phyloP scores from a whole-genome alignment of 768 basidiomycete genomes.

The Psilocybe cubensis region DNA sequence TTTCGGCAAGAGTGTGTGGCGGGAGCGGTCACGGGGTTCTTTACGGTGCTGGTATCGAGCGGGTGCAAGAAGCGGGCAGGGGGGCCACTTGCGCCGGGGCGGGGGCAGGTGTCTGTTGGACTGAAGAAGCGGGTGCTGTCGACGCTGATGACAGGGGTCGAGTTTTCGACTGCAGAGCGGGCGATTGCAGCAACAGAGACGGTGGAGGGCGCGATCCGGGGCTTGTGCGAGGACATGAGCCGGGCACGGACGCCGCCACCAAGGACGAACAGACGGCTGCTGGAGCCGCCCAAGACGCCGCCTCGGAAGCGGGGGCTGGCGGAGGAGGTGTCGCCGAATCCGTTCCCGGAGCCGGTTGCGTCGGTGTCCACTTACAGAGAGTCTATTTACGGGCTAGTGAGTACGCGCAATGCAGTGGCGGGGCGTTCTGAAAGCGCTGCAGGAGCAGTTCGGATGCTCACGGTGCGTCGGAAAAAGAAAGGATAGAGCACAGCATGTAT shows the following conservation, averaged over 20 bases:
- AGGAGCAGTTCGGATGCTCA: constrained; percentile 54
- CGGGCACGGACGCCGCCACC: background rate
- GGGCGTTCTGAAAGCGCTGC: too few relatives aligned
- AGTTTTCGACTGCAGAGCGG: constrained; percentile 72
- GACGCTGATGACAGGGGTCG: constrained; percentile 72
- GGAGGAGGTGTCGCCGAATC: constrained; percentile 63
- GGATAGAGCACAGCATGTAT: constrained; percentile 14
- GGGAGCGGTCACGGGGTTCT: constrained; percentile 93
- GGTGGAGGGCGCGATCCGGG: constrained; percentile 68
- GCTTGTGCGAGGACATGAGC: constrained; percentile 69
- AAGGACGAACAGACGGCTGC: too few relatives aligned
- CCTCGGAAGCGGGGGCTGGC: constrained; percentile 39
- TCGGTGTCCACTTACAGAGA: constrained; percentile 63
- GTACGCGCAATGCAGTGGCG: background rate
- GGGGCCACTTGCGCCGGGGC: constrained; percentile 51
- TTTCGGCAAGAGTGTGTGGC: constrained; percentile 93
- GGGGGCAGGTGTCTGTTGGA: constrained; percentile 66
- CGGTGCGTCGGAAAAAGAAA: constrained; percentile 57
- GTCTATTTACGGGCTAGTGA: constrained; percentile 56
- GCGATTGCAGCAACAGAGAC: constrained; percentile 72
- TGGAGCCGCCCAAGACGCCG: constrained; percentile 57
- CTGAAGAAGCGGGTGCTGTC: constrained; percentile 73
- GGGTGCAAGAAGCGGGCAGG: constrained; percentile 18
- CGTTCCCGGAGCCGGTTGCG: constrained; percentile 67
- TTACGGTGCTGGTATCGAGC: constrained; percentile 55